Base-by-base conservation (phyloP, 208 protist genomes). In the Porcisia deanei region DNA sequence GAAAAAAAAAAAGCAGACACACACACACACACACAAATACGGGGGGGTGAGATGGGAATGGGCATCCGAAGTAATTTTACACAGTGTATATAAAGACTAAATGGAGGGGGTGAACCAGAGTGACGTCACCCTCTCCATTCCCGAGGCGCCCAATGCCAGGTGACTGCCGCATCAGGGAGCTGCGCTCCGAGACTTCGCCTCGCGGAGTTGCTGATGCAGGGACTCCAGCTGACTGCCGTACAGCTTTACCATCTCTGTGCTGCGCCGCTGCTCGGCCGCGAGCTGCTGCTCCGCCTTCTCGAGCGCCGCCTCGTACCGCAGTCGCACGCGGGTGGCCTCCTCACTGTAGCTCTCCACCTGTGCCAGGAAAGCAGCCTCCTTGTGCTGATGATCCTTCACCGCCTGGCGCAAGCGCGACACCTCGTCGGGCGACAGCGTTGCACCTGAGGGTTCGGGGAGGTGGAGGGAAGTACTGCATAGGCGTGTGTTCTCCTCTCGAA, bases 181-280 rank as follows among this genome's bases (percentile, higher is more conserved):
- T 1, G 64, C 67, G 22, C 58, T 34, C 18, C 14, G 70, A 10
- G 22, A n/a, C 77, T 85, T 71, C 0, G 86, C 77, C 18, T 92
- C 85, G 55, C 80, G 79, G 25, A 95, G 83, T 74, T 93, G 87
- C 7, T 82, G 70, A 60, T 93, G 87, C 52, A 93, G 70, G 16
- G 83, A 85, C 76, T 92, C 78, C 34, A 92, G 66, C 76, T 95
- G 87, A 63, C 77, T 77, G 71, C 85, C 77, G 68, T 90, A 93
- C 25, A 92, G 82, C 73, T 84, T 77, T 71, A 92, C 91, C 71
- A 93, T 64, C 61, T 92, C 85, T 54, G 81, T 79, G 69, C 78
- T 83, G 55, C 86, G 77, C 22, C 70, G 67, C 18, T 87, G 81
- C 81, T 94, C 90, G 49, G 55, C 65, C 16, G 76, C 87, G 20